Evolutionary conservation across 352 stramenopile genomes (phyloP).

Genomic region (Plasmopara halstedii): DNA sequence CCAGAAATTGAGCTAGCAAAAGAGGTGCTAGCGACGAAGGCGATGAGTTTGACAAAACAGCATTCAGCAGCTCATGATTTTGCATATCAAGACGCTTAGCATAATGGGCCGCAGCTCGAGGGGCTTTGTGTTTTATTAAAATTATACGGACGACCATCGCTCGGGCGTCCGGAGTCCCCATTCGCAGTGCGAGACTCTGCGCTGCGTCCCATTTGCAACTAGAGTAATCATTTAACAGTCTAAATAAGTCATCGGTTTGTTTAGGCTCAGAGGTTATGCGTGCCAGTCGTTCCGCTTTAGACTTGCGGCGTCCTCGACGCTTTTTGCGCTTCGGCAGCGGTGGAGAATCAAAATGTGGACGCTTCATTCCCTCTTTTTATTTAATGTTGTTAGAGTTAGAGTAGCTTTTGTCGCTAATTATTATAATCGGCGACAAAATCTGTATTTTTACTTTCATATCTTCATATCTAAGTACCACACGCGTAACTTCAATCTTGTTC

Average conservation of each 20-base stretch:
- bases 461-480: too few relatives aligned
- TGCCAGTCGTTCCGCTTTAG: conserved; percentile 45
- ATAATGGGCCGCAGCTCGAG: conserved; percentile 59
- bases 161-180: conserved; percentile 29
- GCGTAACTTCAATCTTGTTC: too few relatives aligned
- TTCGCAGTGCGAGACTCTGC: conserved; percentile 39
- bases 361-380: too few relatives aligned
- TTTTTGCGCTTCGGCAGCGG: conserved; percentile 16
- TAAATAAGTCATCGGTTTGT: conserved; percentile 12
- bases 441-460: too few relatives aligned
- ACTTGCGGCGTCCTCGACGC: conserved; percentile 32
- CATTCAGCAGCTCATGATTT: conserved; percentile 23
- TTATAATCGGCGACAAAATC: too few relatives aligned
- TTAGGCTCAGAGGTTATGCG: not conserved
- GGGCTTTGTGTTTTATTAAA: conserved; percentile 28
- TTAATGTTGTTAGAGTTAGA: too few relatives aligned
- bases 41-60: conserved; percentile 1
- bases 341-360: not conserved
- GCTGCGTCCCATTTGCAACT: conserved; percentile 56
- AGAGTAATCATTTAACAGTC: conserved; percentile 21
- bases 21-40: conserved; percentile 20
- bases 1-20: conserved; percentile 45
- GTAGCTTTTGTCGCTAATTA: too few relatives aligned
- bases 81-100: conserved; percentile 39
- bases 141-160: conserved; percentile 31